phyloP scores from a whole-genome alignment of 305 asterid species.

The Nicotiana rustica region DNA sequence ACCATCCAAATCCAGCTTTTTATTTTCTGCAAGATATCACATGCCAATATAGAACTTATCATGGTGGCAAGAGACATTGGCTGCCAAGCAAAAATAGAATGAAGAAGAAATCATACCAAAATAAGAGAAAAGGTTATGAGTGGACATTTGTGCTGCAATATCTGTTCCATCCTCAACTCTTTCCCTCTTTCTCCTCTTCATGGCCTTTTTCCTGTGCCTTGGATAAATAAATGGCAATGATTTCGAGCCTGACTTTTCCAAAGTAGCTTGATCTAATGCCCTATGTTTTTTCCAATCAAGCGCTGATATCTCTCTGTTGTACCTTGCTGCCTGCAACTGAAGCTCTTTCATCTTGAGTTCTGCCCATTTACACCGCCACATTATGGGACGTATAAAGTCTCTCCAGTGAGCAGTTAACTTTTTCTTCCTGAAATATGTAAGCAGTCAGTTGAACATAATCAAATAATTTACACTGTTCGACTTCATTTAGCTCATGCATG shows the following conservation, averaged over 20 bases:
- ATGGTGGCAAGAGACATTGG: constrained; percentile 25
- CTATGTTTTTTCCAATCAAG: constrained; percentile 52
- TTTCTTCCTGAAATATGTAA: constrained; percentile 69
- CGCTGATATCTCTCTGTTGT: constrained; percentile 52
- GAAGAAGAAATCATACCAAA: constrained; percentile 55
- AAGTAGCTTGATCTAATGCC: constrained; percentile 51
- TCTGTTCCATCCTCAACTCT: constrained; percentile 67
- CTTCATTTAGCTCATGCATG: not conserved
- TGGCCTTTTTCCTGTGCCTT: constrained; percentile 51
- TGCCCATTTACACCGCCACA: constrained; percentile 97
- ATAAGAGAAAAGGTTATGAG: constrained; percentile 72
- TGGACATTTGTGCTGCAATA: constrained; percentile 64
- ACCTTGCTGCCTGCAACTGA: constrained; percentile 70
- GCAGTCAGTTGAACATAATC: not conserved
- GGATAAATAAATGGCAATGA: constrained; percentile 57
- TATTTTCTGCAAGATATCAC: constrained; percentile 63
- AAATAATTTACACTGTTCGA: constrained; percentile 1
- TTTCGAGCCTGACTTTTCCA: constrained; percentile 66
- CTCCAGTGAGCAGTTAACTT: constrained; percentile 85
- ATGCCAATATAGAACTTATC: constrained; percentile 37
- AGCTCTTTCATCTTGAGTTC: constrained; percentile 78
- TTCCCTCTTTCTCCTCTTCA: constrained; percentile 80
- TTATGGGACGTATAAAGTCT: constrained; percentile 75
- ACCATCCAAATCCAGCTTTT: constrained; percentile 66
- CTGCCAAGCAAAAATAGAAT: constrained; percentile 19